phyloP scores from a whole-genome alignment of 768 basidiomycete species.

The Kwoniella heveanensis region DNA sequence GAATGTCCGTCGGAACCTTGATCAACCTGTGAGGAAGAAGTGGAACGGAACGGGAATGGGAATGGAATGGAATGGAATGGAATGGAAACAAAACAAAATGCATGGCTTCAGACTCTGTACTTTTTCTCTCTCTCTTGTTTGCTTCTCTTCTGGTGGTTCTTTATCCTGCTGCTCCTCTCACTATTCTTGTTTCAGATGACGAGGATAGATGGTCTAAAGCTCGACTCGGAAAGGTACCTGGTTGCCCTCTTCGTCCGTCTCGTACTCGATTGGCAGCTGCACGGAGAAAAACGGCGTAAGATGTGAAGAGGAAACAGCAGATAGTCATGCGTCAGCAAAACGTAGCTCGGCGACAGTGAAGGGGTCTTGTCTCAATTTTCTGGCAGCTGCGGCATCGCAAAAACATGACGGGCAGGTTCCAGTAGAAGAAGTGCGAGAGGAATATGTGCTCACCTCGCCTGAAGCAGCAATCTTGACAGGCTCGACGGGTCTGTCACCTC shows the following conservation, averaged over 20 bases:
- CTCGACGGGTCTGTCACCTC: conserved; percentile 70
- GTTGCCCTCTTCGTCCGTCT: conserved; percentile 64
- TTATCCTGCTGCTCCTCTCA: conserved; percentile 1
- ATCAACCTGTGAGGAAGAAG: not conserved
- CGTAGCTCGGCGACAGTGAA: no score
- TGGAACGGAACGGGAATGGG: not conserved
- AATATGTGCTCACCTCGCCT: conserved; percentile 70
- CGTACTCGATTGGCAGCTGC: conserved; percentile 59
- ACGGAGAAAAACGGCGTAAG: conserved; percentile 5
- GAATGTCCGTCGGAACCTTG: not conserved
- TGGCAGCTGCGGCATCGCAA: no score
- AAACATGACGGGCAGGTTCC: no score
- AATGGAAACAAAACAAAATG: conserved; percentile 15
- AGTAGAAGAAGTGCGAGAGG: no score
- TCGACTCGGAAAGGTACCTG: conserved; percentile 94
- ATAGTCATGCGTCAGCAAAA: no score
- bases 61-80: not conserved
- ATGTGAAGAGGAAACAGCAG: not conserved
- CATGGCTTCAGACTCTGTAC: conserved; percentile 21
- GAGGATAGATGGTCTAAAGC: conserved; percentile 64
- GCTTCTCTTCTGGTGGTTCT: not conserved
- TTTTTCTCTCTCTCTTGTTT: conserved; percentile 19
- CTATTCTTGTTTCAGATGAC: no score
- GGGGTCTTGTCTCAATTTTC: no score
- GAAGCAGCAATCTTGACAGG: conserved; percentile 79